Base-by-base conservation (phyloP, 345 rosid species). In the Rhodamnia rubescens region DNA sequence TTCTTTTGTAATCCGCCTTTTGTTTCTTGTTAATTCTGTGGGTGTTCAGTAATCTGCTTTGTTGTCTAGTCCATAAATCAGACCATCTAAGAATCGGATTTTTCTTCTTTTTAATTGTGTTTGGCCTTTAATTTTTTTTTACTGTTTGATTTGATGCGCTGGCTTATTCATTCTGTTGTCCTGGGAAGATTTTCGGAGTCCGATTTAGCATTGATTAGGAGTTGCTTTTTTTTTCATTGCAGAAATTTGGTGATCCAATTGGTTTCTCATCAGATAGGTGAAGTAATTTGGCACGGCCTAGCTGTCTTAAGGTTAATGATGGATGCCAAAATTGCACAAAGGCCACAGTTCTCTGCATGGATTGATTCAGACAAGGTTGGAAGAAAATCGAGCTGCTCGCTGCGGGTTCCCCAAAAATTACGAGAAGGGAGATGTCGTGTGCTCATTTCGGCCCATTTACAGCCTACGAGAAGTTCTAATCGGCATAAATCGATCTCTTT, bases 321-420 rank as follows among this genome's bases (percentile, higher is more conserved):
- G 98, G 96, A 96, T 87, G 94, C 93, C 24, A 89, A 87, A 87
- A 86, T 90, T 81, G 88, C 89, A 21, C 92, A 88, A 84, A 89
- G 90, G 85, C 58, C 91, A 80, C 95, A 92, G 14, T 87, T 85
- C 86, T 90, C 94, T 50, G 84, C 87, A 53, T 90, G 93, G 93
- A 58, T 89, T 74, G 90, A 86, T 86, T 87, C 86, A 36, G 92
- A 88, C 32, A 89, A 64, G 49, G 53, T 90, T 32, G 84, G 74
- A 44, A 83, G 87, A 58, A 92, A 86, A 83, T 82, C 85, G 10
- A 52, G n/a, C 26, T 83, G 88, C 88, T 89, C 89, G 1, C 81
- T 92, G 87, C 86, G 74, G 86, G 85, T 85, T 84, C 85, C 92
- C 84, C 88, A 86, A 87, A 84, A 86, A 84, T 81, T 85, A 36